A percentile compares a stretch with the other conserved stretches of the same genome.
Evolutionary conservation across 2,329 filamentous ascomycete species (phyloP).

Genomic region (Aureobasidium sp.): DNA sequence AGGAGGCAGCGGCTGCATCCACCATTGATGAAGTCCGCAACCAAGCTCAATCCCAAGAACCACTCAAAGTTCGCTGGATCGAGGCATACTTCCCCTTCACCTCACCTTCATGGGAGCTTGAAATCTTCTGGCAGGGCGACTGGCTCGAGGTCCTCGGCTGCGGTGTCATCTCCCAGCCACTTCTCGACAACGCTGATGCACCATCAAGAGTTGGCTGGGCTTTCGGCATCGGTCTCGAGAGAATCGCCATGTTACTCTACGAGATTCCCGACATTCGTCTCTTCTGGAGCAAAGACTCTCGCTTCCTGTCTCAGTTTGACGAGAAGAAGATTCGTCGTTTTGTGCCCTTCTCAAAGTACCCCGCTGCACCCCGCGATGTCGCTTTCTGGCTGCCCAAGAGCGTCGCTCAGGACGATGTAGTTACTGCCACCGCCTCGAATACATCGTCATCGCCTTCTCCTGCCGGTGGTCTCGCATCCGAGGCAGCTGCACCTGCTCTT

Average conservation of each 20-base stretch:
- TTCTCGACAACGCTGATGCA: conserved; percentile 69
- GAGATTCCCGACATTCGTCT: conserved; percentile 92
- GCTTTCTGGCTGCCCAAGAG: conserved; percentile 70
- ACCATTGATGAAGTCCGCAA: conserved; percentile 30
- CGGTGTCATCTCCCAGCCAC: conserved; percentile 75
- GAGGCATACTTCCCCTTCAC: conserved; percentile 98
- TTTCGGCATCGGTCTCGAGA: conserved; percentile 87
- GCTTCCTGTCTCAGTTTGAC: conserved; percentile 79
- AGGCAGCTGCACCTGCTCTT: conserved; percentile 23
- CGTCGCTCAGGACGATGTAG: conserved; percentile 20
- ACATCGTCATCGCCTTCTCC: conserved; percentile 26
- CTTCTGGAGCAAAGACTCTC: conserved; percentile 81
- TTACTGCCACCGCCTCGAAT: conserved; percentile 25
- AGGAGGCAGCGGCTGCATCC: conserved; percentile 50
- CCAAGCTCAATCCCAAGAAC: conserved; percentile 42
- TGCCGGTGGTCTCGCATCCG: conserved; percentile 29
- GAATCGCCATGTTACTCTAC: conserved; percentile 96
- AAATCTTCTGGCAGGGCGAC: conserved; percentile 87
- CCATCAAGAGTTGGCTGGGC: conserved; percentile 80
- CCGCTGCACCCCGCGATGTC: conserved; percentile 82
- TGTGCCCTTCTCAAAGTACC: conserved; percentile 83
- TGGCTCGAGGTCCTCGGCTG: conserved; percentile 97
- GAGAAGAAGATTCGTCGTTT: conserved; percentile 54
- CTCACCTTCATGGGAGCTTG: conserved; percentile 88
- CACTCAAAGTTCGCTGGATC: conserved; percentile 82